These are phyloP conservation scores for Yarrowia sp. DNA, from an alignment of 805 yeast species.

Conservation along the genomic window DNA sequence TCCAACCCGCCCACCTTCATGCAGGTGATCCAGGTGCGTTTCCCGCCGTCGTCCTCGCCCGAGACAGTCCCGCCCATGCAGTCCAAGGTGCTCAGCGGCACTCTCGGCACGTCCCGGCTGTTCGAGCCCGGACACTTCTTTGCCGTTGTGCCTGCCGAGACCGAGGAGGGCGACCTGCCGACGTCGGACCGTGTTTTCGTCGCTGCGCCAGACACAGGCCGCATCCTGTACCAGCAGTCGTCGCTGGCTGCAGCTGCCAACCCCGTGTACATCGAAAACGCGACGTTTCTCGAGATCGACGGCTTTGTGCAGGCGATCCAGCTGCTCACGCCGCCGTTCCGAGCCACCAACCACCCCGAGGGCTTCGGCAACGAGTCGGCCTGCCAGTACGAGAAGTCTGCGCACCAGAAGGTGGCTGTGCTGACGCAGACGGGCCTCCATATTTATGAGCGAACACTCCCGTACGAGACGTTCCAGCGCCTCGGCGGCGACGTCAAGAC, in stretches of 20 bases:
- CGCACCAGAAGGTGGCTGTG: constrained; percentile 68
- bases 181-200: constrained; percentile 55
- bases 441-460: constrained; percentile 72
- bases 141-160: constrained; percentile 49
- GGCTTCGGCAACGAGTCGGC: constrained; percentile 87
- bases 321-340: constrained; percentile 65
- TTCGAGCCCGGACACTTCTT: constrained; percentile 86
- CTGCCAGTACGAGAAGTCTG: constrained; percentile 68
- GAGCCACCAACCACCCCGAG: constrained; percentile 68
- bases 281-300: constrained; percentile 64
- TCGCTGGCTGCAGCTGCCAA: constrained; percentile 39
- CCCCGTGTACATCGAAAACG: constrained; percentile 64
- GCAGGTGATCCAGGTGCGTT: constrained; percentile 45
- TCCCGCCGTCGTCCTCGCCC: constrained; percentile 43
- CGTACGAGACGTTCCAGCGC: constrained; percentile 71
- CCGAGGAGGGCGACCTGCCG: constrained; percentile 29
- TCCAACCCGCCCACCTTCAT: constrained; percentile 38
- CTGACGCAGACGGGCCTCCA: constrained; percentile 77
- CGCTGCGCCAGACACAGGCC: constrained; percentile 80
- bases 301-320: constrained; percentile 69
- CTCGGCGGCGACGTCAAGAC: constrained; percentile 64
- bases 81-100: constrained; percentile 46
- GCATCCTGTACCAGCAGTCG: constrained; percentile 55
- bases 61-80: constrained; percentile 27
- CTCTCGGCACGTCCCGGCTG: constrained; percentile 57